phyloP scores from a whole-genome alignment of 2,329 filamentous ascomycete genomes.

The Hirsutella rhossiliensis region DNA sequence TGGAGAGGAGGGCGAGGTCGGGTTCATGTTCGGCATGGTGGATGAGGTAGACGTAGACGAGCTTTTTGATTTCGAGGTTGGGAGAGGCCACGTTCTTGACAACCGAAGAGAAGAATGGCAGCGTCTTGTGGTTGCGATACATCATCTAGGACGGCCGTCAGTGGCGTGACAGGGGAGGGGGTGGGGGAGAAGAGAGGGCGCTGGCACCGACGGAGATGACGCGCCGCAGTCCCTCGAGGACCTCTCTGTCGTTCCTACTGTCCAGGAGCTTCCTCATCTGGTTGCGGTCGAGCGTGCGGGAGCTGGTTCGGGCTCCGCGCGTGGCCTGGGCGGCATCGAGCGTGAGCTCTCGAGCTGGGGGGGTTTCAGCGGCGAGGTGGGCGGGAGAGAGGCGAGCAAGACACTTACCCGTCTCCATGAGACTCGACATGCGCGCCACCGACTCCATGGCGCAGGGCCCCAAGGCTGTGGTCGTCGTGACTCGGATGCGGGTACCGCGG shows the following conservation, averaged over 20 bases:
- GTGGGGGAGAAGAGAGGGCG: background rate
- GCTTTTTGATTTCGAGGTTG: conserved; percentile 90
- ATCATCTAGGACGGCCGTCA: conserved; percentile 56
- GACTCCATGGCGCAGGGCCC: conserved; percentile 65
- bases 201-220: conserved; percentile 64
- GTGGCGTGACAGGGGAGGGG: conserved; percentile 1
- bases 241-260: conserved; percentile 83
- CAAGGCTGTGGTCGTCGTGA: background rate
- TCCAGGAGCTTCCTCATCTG: conserved; percentile 94
- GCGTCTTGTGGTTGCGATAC: conserved; percentile 78
- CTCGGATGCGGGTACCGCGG: background rate
- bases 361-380: conserved; percentile 1
- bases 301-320: conserved; percentile 48
- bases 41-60: conserved; percentile 96
- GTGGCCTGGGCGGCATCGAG: conserved; percentile 92
- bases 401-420: conserved; percentile 80
- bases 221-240: conserved; percentile 79
- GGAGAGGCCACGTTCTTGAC: conserved; percentile 96
- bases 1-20: conserved; percentile 86
- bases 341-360: conserved; percentile 82
- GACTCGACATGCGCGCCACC: conserved; percentile 81
- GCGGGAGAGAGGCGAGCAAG: too few relatives aligned
- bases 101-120: conserved; percentile 92
- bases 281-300: conserved; percentile 57
- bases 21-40: conserved; percentile 94